Evolutionary conservation across 2,329 filamentous ascomycete genomes (phyloP), one percentile per base, ranked within the genome.

Genomic region (Cadophora sp.): DNA sequence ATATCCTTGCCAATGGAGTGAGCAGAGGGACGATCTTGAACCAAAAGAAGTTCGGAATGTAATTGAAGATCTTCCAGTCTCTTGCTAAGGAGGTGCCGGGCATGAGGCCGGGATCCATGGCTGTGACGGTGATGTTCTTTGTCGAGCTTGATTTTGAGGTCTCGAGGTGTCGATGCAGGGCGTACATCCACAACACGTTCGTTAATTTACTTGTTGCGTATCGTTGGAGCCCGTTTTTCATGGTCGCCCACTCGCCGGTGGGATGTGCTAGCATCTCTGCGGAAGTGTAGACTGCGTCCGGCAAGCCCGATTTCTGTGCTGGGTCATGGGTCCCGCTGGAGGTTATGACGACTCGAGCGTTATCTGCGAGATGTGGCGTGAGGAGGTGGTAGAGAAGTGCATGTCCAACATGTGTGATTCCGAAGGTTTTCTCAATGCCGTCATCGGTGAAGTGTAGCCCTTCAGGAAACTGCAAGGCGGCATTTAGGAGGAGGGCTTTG

Each of bases 341-440:
- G 0, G 80, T 81, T 48, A 86, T 66, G 22, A 86, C 76, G 55
- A 87, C 78, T 0, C 83, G 79, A 2, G 81, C 81, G 5, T 80
- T 74, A 0, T 72, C 60, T 3, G 80, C 79, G 7, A 84, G 75
- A 53, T 77, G 61, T 0, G 82, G 80, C 3, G 75, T 75, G 3
- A 87, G 78, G 3, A 86, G 79, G 64, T 82, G 81, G 72, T 84
- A 83, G 0, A 87, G 79, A 1, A 86, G 75, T 16, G 83, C 81
- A 71, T 87, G 83, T 5, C 84, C 84, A 51, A 86, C 78, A 69
- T 86, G 83, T 66, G 80, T 83, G 69, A 85, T 78, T 4, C 77
- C 83, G 70, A 87, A 87, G 7, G 81, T 83, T 37, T 74, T 71
- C 72, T 87, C 85, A 50, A 85, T 73, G 8, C 81, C 81, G 24